Percentiles rank a stretch among this genome's conserved stretches.
Evolutionary conservation across 202 grass and related monocot species (phyloP).

Genomic region (Saccharum hybrid): DNA sequence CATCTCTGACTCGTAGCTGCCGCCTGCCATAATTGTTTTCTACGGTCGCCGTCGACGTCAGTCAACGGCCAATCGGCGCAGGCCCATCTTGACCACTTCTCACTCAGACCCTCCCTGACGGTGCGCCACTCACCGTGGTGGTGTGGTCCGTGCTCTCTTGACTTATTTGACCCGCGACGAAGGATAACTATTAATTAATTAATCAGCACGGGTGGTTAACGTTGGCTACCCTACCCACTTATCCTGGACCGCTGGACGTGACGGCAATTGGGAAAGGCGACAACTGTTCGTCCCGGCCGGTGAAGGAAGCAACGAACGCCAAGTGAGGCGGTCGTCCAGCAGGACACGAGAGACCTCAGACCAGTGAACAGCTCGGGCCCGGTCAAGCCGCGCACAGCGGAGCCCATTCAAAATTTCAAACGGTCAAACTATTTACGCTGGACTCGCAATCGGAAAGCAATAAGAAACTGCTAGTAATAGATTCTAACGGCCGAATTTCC

Average conservation of each 20-base stretch:
- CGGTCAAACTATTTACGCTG: slow-evolving; percentile 52
- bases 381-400: slow-evolving; percentile 23
- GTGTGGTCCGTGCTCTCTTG: not conserved
- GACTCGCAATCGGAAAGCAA: not conserved
- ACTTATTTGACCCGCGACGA: not conserved
- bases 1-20: not conserved
- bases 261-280: not conserved
- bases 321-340: no score
- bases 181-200: not conserved
- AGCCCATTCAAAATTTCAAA: not conserved
- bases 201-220: not conserved
- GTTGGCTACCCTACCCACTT: not conserved
- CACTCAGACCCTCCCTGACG: not conserved
- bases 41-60: not conserved
- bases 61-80: not conserved
- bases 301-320: no score
- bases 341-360: no score
- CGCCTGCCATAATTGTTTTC: not conserved
- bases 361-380: not conserved
- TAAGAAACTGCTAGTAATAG: not conserved
- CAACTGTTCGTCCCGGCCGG: not conserved
- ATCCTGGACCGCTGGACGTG: not conserved
- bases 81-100: slow-evolving; percentile 21
- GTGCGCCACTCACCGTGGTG: not conserved
- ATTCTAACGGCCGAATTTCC: slow-evolving; percentile 18